Evolutionary conservation across 2,329 filamentous ascomycete species (phyloP).

Genomic region (Stenocarpella maydis): DNA sequence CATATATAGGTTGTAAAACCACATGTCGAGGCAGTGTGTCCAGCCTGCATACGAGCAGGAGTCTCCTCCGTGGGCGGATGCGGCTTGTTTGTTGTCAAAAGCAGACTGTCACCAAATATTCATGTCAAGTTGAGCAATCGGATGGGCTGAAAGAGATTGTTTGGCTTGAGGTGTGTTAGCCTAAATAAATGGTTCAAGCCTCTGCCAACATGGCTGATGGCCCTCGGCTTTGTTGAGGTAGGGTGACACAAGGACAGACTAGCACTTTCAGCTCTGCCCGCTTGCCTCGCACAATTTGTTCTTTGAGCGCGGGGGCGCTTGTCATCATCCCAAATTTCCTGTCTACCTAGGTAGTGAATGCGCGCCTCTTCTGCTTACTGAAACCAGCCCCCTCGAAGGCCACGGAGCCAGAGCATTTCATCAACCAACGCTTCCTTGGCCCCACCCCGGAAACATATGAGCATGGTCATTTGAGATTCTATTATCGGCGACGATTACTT

Average conservation of each 20-base stretch:
- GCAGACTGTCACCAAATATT: neutral
- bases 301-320: neutral
- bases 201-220: neutral
- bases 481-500: neutral
- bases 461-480: neutral
- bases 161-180: neutral
- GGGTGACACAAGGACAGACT: neutral
- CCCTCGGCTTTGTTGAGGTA: neutral
- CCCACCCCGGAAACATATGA: neutral
- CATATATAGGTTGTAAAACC: neutral
- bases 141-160: neutral
- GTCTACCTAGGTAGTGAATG: neutral
- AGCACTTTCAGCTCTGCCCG: conserved; percentile 4
- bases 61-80: neutral
- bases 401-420: too few relatives aligned
- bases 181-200: neutral
- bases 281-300: neutral
- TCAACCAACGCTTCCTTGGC: neutral
- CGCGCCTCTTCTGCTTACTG: neutral
- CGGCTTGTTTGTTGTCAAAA: neutral
- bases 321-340: neutral
- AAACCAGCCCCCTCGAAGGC: neutral
- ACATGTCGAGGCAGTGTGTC: conserved; percentile 7
- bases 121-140: neutral
- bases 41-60: neutral